A percentile compares a stretch with the other conserved stretches of the same genome.
Conservation (phyloP, 805 yeast genomes). For the Kluyveromyces wickerhamii region DNA sequence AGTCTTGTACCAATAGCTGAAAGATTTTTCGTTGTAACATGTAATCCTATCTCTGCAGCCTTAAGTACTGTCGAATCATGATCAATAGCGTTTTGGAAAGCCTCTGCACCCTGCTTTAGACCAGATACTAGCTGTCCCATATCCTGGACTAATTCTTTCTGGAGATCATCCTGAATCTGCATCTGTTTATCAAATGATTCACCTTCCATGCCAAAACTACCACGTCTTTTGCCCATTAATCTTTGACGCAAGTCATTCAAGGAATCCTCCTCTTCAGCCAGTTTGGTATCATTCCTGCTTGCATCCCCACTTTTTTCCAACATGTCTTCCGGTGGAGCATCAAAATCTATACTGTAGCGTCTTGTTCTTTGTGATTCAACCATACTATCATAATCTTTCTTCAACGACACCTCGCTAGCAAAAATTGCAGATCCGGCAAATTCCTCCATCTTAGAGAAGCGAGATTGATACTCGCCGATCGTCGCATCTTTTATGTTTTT, state of each 20-base stretch:
- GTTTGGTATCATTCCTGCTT: background rate
- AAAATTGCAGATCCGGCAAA: slow-evolving; percentile 2
- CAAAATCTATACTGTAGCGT: slow-evolving; percentile 28
- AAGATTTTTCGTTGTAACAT: slow-evolving; percentile 32
- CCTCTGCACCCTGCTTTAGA: slow-evolving; percentile 34
- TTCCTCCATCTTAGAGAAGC: slow-evolving; percentile 7
- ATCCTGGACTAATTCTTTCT: slow-evolving; percentile 31
- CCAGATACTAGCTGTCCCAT: slow-evolving; percentile 33
- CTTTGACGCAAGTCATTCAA: slow-evolving; percentile 28
- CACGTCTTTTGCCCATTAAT: slow-evolving; percentile 19
- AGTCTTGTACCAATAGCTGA: slow-evolving; percentile 25
- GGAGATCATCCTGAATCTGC: slow-evolving; percentile 31
- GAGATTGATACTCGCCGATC: slow-evolving; percentile 10
- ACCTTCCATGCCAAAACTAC: slow-evolving; percentile 3
- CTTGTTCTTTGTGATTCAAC: slow-evolving; percentile 15
- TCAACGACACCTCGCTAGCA: slow-evolving; percentile 5
- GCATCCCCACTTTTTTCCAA: background rate
- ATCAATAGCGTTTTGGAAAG: slow-evolving; percentile 33
- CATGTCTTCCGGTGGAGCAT: slow-evolving; percentile 8
- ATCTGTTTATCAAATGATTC: slow-evolving; percentile 29
- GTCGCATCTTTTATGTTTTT: slow-evolving; percentile 1
- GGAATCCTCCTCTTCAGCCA: slow-evolving; percentile 21
- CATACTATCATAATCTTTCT: slow-evolving; percentile 12
- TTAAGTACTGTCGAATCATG: slow-evolving; percentile 33
- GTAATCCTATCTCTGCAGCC: slow-evolving; percentile 37